Evolutionary conservation across 371 early-diverging fungal species (phyloP).

Genomic region (Lichtheimia ramosa): DNA sequence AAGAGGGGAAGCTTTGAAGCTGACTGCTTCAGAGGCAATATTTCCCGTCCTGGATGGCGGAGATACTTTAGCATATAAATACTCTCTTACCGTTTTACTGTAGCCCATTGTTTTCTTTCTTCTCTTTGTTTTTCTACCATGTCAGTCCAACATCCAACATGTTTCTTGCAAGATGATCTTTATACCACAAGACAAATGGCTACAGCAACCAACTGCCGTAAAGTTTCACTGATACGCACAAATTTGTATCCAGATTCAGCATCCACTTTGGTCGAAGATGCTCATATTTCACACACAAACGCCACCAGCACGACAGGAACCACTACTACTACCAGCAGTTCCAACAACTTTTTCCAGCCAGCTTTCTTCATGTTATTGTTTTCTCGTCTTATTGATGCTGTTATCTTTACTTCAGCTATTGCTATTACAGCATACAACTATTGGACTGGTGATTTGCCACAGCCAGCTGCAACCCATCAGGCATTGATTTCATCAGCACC

Average conservation of each 20-base stretch:
- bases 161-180: not conserved
- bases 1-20: no score
- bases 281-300: no score
- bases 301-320: no score
- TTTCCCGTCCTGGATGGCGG: not conserved
- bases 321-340: not conserved
- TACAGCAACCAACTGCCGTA: not conserved
- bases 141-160: slow-evolving; percentile 7
- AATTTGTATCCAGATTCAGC: no score
- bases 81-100: not conserved
- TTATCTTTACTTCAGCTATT: slow-evolving; percentile 20
- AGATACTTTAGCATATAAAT: not conserved
- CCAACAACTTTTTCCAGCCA: slow-evolving; percentile 1
- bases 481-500: slow-evolving; percentile 3
- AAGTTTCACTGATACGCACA: no score
- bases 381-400: slow-evolving; percentile 12
- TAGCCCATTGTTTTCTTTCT: not conserved
- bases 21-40: not conserved
- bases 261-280: no score
- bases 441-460: slow-evolving; percentile 12
- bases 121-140: slow-evolving; percentile 1
- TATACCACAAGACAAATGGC: not conserved
- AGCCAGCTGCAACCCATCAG: not conserved
- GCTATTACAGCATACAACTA: slow-evolving; percentile 18
- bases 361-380: slow-evolving; percentile 7